Conservation (phyloP, 768 basidiomycete species). For the Artomyces pyxidatus region DNA sequence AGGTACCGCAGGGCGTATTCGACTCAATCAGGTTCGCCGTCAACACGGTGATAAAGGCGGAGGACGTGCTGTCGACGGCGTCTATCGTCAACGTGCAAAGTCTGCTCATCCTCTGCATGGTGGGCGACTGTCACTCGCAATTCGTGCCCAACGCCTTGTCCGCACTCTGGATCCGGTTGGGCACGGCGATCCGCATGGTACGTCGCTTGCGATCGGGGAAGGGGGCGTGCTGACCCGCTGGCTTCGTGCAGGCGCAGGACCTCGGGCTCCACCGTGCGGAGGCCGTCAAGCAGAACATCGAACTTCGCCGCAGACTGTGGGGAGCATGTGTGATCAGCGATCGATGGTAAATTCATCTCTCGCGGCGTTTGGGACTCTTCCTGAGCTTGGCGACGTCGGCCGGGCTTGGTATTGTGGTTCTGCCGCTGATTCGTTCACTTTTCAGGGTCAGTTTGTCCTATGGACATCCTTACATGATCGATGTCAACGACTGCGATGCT, state of each 20-base stretch:
- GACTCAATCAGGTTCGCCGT: conserved; percentile 84
- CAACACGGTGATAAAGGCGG: conserved; percentile 77
- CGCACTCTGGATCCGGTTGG: conserved; percentile 78
- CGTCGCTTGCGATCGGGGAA: conserved; percentile 22
- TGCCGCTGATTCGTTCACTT: conserved; percentile 9
- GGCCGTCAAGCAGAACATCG: conserved; percentile 74
- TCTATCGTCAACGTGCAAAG: conserved; percentile 84
- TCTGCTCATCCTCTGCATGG: conserved; percentile 78
- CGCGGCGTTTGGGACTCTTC: conserved; percentile 2
- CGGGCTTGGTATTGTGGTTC: neutral
- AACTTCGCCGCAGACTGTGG: conserved; percentile 87
- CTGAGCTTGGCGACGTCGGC: neutral
- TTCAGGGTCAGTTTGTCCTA: conserved; percentile 78
- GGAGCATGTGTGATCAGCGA: conserved; percentile 91
- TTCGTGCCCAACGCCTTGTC: conserved; percentile 81
- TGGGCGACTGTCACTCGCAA: conserved; percentile 85
- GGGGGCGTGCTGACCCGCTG: conserved; percentile 6
- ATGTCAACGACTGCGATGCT: conserved; percentile 93
- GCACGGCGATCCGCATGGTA: conserved; percentile 91
- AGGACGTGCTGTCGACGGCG: conserved; percentile 86
- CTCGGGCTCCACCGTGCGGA: conserved; percentile 92
- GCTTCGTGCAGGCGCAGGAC: conserved; percentile 73
- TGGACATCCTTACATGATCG: conserved; percentile 94
- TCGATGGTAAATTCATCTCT: conserved; percentile 57
- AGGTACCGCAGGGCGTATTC: conserved; percentile 80